These are phyloP conservation scores for Populus trichocarpa DNA, from an alignment of 441 rosid species.

Conservation along the genomic window DNA sequence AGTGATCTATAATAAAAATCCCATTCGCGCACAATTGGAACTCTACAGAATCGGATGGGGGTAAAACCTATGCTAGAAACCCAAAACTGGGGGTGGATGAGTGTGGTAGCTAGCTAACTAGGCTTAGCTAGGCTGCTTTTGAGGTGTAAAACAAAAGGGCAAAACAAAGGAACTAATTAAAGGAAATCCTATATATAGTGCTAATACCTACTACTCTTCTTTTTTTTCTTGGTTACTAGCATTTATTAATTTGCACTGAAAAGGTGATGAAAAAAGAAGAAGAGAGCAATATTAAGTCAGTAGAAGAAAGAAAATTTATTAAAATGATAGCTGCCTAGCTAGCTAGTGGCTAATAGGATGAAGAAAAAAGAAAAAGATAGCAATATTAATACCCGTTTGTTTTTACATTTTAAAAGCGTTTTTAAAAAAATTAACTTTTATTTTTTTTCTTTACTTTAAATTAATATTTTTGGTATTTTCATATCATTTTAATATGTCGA, in stretches of 20 bases:
- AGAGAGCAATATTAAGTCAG: background rate
- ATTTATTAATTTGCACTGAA: background rate
- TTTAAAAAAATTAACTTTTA: no score
- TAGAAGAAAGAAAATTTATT: no score
- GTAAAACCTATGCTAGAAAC: background rate
- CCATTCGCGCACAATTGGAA: background rate
- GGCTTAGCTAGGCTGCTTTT: background rate
- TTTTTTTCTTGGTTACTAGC: background rate
- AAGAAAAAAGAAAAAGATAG: background rate
- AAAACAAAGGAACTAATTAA: no score
- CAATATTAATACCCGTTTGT: no score
- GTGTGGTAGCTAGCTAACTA: no score
- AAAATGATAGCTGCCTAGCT: background rate
- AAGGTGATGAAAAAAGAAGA: background rate
- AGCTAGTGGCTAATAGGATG: background rate
- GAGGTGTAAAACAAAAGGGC: background rate
- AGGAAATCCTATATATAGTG: background rate
- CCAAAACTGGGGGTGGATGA: background rate
- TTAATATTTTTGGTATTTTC: no score
- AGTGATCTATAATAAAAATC: background rate
- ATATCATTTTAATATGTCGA: no score
- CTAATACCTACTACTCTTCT: background rate
- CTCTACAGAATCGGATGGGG: background rate
- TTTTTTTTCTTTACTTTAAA: no score
- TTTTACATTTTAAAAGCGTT: no score